phyloP scores from a whole-genome alignment of 805 yeast genomes.

The Yamadazyma paraphyllophila region DNA sequence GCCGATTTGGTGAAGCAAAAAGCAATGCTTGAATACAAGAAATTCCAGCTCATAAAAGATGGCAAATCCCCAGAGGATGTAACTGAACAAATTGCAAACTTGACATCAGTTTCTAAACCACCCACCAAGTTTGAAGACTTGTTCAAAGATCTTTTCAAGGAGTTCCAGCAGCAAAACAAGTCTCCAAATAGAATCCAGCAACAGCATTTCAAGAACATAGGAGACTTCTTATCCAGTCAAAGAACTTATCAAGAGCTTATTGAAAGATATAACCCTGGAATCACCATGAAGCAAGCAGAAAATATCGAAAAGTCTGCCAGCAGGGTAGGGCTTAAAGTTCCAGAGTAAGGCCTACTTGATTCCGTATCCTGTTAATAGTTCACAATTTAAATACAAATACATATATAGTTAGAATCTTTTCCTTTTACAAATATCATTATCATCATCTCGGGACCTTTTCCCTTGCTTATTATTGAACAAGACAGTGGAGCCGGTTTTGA shows the following conservation, averaged over 20 bases:
- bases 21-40: slow-evolving; percentile 48
- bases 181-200: slow-evolving; percentile 5
- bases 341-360: slow-evolving; percentile 13
- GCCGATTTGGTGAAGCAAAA: slow-evolving; percentile 43
- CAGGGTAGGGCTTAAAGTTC: slow-evolving; percentile 73
- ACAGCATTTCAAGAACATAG: slow-evolving; percentile 53
- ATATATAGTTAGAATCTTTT: background rate
- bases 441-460: slow-evolving; percentile 24
- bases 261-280: slow-evolving; percentile 85
- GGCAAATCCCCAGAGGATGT: slow-evolving; percentile 34
- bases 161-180: slow-evolving; percentile 1
- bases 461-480: slow-evolving; percentile 21
- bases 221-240: slow-evolving; percentile 66
- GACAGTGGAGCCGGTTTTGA: slow-evolving; percentile 19
- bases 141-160: slow-evolving; percentile 12
- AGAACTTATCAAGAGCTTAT: slow-evolving; percentile 73
- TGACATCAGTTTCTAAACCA: slow-evolving; percentile 15
- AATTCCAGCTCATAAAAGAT: slow-evolving; percentile 42
- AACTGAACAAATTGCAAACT: slow-evolving; percentile 24
- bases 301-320: slow-evolving; percentile 78
- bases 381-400: background rate
- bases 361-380: background rate
- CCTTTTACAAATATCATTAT: slow-evolving; percentile 13
- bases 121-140: slow-evolving; percentile 12
- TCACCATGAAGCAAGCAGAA: slow-evolving; percentile 73